Percentiles rank a stretch among this genome's conserved stretches.
Evolutionary conservation across 2,329 filamentous ascomycete genomes (phyloP).

Genomic region (Plenodomus lindquistii): DNA sequence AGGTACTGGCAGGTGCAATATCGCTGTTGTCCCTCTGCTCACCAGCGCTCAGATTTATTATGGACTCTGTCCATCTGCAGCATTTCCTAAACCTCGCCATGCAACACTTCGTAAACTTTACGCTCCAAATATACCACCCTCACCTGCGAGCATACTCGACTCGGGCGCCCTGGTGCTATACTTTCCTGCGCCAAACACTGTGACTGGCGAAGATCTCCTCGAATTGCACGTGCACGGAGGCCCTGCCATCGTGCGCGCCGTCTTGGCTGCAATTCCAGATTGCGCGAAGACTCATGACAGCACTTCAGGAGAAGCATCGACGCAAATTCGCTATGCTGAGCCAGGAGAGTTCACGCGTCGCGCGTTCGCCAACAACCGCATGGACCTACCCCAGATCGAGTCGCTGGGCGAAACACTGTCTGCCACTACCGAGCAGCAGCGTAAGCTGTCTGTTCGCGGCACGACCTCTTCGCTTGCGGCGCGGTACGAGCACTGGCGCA

Average conservation of each 20-base stretch:
- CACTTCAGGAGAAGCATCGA: conserved; percentile 6
- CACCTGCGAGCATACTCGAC: conserved; percentile 63
- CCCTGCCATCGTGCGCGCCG: conserved; percentile 82
- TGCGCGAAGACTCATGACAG: conserved; percentile 37
- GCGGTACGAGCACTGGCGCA: conserved; percentile 83
- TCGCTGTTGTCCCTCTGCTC: not conserved
- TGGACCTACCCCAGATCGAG: conserved; percentile 83
- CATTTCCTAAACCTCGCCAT: conserved; percentile 61
- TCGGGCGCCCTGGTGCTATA: conserved; percentile 78
- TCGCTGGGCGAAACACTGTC: conserved; percentile 64
- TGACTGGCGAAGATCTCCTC: conserved; percentile 89
- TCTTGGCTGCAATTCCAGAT: conserved; percentile 74
- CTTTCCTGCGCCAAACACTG: conserved; percentile 79
- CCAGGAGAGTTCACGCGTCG: conserved; percentile 93
- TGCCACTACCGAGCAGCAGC: conserved; percentile 87
- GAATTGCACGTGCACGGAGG: conserved; percentile 96
- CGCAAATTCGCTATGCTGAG: conserved; percentile 79
- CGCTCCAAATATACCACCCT: conserved; percentile 53
- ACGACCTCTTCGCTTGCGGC: conserved; percentile 69
- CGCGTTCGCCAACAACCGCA: conserved; percentile 82
- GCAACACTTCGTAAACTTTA: conserved; percentile 77
- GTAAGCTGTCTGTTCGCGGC: conserved; percentile 80
- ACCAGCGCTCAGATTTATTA: conserved; percentile 63
- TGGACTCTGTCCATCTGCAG: conserved; percentile 60
- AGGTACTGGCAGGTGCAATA: conserved; percentile 51